These are phyloP conservation scores for Annulohypoxylon stygium DNA, from an alignment of 495 filamentous ascomycete genomes.

Conservation along the genomic window DNA sequence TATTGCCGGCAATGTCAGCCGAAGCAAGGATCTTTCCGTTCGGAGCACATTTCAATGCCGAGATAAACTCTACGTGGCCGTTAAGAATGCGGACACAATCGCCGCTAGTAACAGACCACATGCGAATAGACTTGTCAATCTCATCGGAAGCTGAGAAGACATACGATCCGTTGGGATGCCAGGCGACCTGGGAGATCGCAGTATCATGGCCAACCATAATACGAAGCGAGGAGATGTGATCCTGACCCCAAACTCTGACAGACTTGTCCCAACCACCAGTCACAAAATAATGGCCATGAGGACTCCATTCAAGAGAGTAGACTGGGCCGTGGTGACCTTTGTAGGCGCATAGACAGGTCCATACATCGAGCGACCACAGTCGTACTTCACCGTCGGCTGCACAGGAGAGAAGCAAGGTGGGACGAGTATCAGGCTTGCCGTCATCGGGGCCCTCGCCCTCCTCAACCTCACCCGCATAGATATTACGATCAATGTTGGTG, in stretches of 20 bases:
- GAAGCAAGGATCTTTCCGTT: slow-evolving; percentile 89
- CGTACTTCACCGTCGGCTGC: slow-evolving; percentile 89
- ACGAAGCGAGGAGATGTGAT: slow-evolving; percentile 88
- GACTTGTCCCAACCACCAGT: slow-evolving; percentile 88
- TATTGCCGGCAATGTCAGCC: slow-evolving; percentile 85
- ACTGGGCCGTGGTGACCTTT: slow-evolving; percentile 90
- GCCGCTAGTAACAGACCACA: slow-evolving; percentile 94
- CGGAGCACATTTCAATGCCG: slow-evolving; percentile 83
- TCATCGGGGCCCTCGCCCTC: slow-evolving; percentile 57
- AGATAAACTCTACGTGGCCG: slow-evolving; percentile 88
- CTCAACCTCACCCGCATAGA: slow-evolving; percentile 61
- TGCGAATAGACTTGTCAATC: slow-evolving; percentile 89
- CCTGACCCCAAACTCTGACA: slow-evolving; percentile 88
- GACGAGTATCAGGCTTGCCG: slow-evolving; percentile 71
- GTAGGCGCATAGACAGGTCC: slow-evolving; percentile 91
- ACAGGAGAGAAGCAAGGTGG: slow-evolving; percentile 82
- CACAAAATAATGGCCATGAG: slow-evolving; percentile 95
- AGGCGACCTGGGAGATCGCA: slow-evolving; percentile 84
- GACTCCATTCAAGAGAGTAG: slow-evolving; percentile 90
- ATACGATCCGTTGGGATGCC: slow-evolving; percentile 93
- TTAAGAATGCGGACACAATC: slow-evolving; percentile 90
- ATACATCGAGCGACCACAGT: slow-evolving; percentile 92
- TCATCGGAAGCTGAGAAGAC: slow-evolving; percentile 86
- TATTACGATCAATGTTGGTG: slow-evolving; percentile 59
- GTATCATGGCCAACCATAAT: slow-evolving; percentile 93